Base-by-base conservation (phyloP, 148 eudicot genomes). In the Rhododendron mucronatum region DNA sequence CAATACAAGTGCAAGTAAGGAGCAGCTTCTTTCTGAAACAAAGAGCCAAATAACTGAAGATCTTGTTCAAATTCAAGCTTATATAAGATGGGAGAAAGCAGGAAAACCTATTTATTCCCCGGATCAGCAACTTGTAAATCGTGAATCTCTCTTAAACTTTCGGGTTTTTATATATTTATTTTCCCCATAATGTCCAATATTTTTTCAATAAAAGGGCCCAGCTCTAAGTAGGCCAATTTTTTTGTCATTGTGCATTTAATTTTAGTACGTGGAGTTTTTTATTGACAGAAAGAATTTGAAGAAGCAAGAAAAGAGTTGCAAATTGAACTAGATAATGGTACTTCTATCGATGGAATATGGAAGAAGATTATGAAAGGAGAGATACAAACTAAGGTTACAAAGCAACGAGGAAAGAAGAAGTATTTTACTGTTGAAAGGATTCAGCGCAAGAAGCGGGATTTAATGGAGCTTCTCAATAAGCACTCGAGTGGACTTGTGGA, bases 301-400 rank as follows among this genome's bases (percentile, higher is more conserved):
- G 98, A 91, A 91, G 98, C 98, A 65, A 92, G 96, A 89, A 93
- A 93, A 88, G 98, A 96, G 53, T 89, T 96, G 90, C 95, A 92
- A 88, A 85, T 50, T 82, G 98, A 96, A 89, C 91, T 94, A 41
- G 94, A 92, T 82, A 94, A 93, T 86, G 98, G 98, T 74, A 77
- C 87, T 85, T 90, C 95, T 81, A 59, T 96, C 45, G 91, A 93
- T 87, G 96, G 91, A 76, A 91, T 95, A 90, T 87, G 91, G 83
- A 92, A 89, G 84, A 96, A 93, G 90, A 94, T 93, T 71, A 82
- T 33, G 51, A 93, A 96, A 89, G 98, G 95, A 83, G 95, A 94
- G 79, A 88, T 92, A 86, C 82, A 93, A 88, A 88, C 96, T n/a
- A 95, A 95, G 89, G 95, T 91, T 85, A 87, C 91, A 83, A 96